These are phyloP conservation scores for Ophioceras dolichostomum DNA, from an alignment of 2,329 filamentous ascomycete species.

Conservation along the genomic window DNA sequence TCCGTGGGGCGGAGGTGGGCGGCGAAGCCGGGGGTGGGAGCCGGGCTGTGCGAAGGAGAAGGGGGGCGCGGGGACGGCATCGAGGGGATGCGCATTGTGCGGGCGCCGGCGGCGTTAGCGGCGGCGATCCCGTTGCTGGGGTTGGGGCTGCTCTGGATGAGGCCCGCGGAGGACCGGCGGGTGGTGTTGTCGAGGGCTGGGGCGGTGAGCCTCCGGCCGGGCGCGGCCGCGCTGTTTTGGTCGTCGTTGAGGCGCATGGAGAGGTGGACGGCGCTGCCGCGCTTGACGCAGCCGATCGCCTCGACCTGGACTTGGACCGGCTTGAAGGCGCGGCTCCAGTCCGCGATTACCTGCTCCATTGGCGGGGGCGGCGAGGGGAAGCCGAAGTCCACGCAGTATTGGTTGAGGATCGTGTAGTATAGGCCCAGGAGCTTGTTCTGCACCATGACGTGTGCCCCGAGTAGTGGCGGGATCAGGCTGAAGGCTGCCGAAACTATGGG, in stretches of 20 bases:
- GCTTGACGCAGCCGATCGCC: conserved; percentile 47
- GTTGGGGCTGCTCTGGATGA: conserved; percentile 22
- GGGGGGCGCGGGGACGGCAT: conserved; percentile 7
- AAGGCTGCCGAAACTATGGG: conserved; percentile 59
- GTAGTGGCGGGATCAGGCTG: conserved; percentile 59
- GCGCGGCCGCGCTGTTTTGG: conserved; percentile 12
- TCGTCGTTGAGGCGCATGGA: conserved; percentile 22
- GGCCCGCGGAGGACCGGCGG: conserved; percentile 26
- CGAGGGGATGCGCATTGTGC: conserved; percentile 20
- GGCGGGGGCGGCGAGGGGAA: conserved; percentile 62
- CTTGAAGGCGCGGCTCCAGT: conserved; percentile 52
- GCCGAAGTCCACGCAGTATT: conserved; percentile 55
- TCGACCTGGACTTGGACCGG: conserved; percentile 56
- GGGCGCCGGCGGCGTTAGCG: conserved; percentile 13
- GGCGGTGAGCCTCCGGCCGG: conserved; percentile 8
- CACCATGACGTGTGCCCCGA: conserved; percentile 58
- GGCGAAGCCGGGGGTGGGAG: conserved; percentile 15
- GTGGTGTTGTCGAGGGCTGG: conserved; percentile 20
- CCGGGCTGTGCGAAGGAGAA: conserved; percentile 17
- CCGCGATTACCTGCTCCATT: conserved; percentile 56
- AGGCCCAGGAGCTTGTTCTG: conserved; percentile 68
- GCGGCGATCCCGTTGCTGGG: too few relatives aligned
- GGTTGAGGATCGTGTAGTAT: conserved; percentile 66
- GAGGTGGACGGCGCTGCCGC: conserved; percentile 53
- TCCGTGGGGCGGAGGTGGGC: conserved; percentile 28